Evolutionary conservation across 352 stramenopile genomes (phyloP), one percentile per base, ranked within the genome.

Genomic region (Globisporangium cylindrosporum): DNA sequence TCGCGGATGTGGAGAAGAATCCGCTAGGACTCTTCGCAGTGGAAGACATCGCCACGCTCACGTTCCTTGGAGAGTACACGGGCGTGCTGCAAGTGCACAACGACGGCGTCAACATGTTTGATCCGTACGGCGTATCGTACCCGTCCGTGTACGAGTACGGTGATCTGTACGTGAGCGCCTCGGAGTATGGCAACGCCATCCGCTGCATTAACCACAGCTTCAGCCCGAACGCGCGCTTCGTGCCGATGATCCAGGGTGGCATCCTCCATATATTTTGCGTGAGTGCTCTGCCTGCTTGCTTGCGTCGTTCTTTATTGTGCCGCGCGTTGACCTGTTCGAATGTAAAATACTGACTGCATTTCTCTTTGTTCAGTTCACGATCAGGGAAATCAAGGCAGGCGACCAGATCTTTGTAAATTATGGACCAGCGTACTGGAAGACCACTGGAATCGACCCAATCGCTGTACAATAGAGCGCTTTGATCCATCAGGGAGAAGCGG

Each of bases 381-480:
- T 75, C 34, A 61, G 72, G 14, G 51, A 76, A 2, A 75, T 90
- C 34, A 69, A 74, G 4, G 53, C 73, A 10, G 81, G 80, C 4
- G 74, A 90, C 24, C 86, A 92, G 65, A 87, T 94, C 36, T 86
- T 92, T 32, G 84, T 92, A 68, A 85, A 94, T 59, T 92, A 94
- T 43, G 86, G 82, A 0, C 54, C 64, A 4, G 75, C 79, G 8
- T 94, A 92, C 69, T 94, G 86, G 82, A 88, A 90, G 29, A 73
- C 74, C n/a, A 86, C 78, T 2, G 81, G 78, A 12, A 66, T 88
- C 36, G 68, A 84, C 18, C 82, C 84, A 1, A 62, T 92, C 14
- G 70, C 60, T 63, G 78, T 88, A 59, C 59, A 77, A 41, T 70
- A 66, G 64, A 73, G 54, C 68, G 65, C 68, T 65, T 54, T 14